phyloP scores from a whole-genome alignment of 139 green algal genomes.

The Ulvella scutata region DNA sequence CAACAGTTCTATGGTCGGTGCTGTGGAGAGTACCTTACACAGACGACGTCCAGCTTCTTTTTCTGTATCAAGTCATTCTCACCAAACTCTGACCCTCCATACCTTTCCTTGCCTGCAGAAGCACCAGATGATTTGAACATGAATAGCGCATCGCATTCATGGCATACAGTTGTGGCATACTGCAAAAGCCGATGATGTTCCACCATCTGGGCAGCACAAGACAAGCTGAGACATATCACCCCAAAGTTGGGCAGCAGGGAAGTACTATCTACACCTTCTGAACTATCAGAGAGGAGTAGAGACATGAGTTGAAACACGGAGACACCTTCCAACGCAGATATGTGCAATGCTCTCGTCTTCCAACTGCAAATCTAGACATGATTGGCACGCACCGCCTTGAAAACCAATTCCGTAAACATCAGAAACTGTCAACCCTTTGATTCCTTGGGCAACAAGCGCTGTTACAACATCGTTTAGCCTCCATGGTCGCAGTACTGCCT shows the following conservation, averaged over 20 bases:
- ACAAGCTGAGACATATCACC: background rate
- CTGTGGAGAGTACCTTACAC: slow-evolving; percentile 19
- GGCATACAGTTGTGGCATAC: background rate
- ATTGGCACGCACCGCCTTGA: slow-evolving; percentile 37
- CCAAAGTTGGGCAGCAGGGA: background rate
- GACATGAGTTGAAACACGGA: no score
- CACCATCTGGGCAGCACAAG: background rate
- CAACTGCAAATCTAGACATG: background rate
- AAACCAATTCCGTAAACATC: slow-evolving; percentile 54
- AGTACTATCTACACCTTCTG: background rate
- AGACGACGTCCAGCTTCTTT: slow-evolving; percentile 54
- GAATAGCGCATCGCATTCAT: background rate
- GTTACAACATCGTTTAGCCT: slow-evolving; percentile 43
- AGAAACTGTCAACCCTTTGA: slow-evolving; percentile 60
- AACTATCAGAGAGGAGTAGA: no score
- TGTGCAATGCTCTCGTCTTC: background rate
- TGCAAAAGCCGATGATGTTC: background rate
- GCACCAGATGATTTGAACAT: background rate
- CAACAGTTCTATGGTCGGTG: no score
- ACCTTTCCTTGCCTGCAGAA: slow-evolving; percentile 49
- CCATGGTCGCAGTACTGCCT: slow-evolving; percentile 66
- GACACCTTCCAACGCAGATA: no score
- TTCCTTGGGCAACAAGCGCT: slow-evolving; percentile 40
- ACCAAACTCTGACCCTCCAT: slow-evolving; percentile 59
- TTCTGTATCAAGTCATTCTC: slow-evolving; percentile 56